These are phyloP conservation scores for Lentinula lateritia DNA, from an alignment of 768 basidiomycete genomes.

Conservation along the genomic window DNA sequence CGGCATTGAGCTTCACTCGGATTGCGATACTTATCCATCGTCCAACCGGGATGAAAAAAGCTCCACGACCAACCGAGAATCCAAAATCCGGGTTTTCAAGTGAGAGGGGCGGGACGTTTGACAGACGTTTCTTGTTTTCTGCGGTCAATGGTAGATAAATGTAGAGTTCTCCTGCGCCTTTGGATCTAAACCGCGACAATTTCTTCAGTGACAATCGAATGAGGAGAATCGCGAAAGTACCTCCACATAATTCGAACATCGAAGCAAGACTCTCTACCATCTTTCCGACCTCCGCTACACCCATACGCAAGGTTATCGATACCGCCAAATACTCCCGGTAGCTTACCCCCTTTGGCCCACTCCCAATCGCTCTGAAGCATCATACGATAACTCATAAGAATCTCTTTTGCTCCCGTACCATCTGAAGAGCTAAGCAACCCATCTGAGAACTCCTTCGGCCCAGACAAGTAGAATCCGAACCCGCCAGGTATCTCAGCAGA, in stretches of 20 bases:
- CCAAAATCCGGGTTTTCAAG: constrained; percentile 54
- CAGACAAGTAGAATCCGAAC: constrained; percentile 65
- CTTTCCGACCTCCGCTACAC: constrained; percentile 65
- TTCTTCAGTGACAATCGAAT: not conserved
- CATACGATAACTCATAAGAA: constrained; percentile 59
- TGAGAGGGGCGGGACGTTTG: constrained; percentile 43
- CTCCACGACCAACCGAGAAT: constrained; percentile 60
- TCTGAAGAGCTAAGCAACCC: constrained; percentile 15
- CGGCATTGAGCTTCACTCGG: constrained; percentile 64
- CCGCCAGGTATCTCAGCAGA: constrained; percentile 47
- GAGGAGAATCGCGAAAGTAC: constrained; percentile 22
- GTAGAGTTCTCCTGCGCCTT: constrained; percentile 61
- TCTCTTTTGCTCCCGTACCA: constrained; percentile 40
- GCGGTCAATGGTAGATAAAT: constrained; percentile 56
- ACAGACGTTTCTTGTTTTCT: constrained; percentile 36
- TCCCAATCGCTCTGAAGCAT: constrained; percentile 60
- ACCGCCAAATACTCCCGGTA: constrained; percentile 67
- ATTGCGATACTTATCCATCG: constrained; percentile 60
- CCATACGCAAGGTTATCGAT: constrained; percentile 51
- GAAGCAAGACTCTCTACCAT: constrained; percentile 62
- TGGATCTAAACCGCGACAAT: constrained; percentile 26
- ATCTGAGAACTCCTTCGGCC: constrained; percentile 38
- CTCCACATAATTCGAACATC: constrained; percentile 73
- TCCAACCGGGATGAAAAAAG: constrained; percentile 48
- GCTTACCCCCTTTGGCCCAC: constrained; percentile 72